Base-by-base conservation (phyloP, 1,284 basidiomycete genomes). In the Moniliophthora roreri region DNA sequence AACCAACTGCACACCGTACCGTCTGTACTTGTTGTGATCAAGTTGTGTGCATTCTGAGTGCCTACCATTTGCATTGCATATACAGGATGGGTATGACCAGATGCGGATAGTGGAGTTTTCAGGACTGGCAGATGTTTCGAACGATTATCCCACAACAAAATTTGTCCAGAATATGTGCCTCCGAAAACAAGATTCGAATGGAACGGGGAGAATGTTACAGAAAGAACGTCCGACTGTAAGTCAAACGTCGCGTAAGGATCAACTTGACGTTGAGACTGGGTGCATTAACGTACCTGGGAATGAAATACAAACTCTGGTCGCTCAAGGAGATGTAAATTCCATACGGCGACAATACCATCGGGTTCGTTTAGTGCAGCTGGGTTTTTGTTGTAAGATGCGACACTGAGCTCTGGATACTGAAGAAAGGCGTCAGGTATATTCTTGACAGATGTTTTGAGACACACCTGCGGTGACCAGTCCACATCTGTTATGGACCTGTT, bases 291-390 rank as follows among this genome's bases (percentile, higher is more conserved):
- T 58, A 94, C 93, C 74, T 95, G 95, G 1, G 97, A 95, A 68
- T 98, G 95, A 71, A 99, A 98, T 48, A 98, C 82, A 62, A 98
- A 99, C 69, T 99, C 97, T 16, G 97, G 96, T 59, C 96, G 81
- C 64, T 98, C 95, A 2, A 93, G 79, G 2, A 98, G 76, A 65
- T 99, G 97, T 48, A 96, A 73, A 67, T 99, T 99, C 97, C 97
- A 99, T 3, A 99, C 90, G 1, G 93, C 91, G 9, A 97, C 97
- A 48, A 99, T 86, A 2, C 97, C 97, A 62, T 98, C 95, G 0
- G 96, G 95, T 65, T 97, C 95, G 59, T 96, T 95, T 40, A 93
- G 69, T 0, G 92, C 89, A 3, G 89, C 85, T 3, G 93, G 85
- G 62, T 96, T 97, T 74, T 97, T 96, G 76, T 97, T 99, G 68